Evolutionary conservation across 1,284 basidiomycete genomes (phyloP), one percentile per base, ranked within the genome.

Genomic region (Apiotrichum sp.): DNA sequence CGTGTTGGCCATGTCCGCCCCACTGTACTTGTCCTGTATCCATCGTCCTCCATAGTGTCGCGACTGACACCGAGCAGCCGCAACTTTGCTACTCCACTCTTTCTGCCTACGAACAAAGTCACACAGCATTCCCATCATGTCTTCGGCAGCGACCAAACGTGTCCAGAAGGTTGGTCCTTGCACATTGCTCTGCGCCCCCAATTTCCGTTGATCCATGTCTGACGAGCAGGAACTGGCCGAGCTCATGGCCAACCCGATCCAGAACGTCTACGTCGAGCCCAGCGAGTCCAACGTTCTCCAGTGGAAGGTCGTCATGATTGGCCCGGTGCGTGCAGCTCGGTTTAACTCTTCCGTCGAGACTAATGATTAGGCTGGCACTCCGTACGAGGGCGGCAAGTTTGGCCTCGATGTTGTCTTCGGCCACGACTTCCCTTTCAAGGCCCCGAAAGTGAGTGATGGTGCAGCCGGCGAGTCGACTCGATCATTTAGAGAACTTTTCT

Each of bases 371-470:
- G 69, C 82, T 53, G 83, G 85, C 56, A 87, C 87, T 41, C 89
- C 90, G 0, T 95, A 93, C 80, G 86, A 85, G 70, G 84, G 83
- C 54, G 92, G 92, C 50, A 88, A 81, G 2, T 95, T 91, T 77
- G 79, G 82, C 58, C 86, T 92, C 73, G 83, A 78, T 44, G 75
- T 93, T 32, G 79, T 80, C 33, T 82, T 92, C 47, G 86, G 88
- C 1, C 70, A 81, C 22, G 87, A 86, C 72, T 95, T 87, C 68
- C 92, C 92, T 0, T 96, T 95, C 84, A 93, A 93, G 74, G 83
- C 89, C 3, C 89, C 89, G 41, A 80, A 80, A 49, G 89, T 91
- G 73, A 63, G 83, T 67, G 22, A 22, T 22, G 22, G 22, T 22
- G 22, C 22, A 22, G 22, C 22, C 22, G 22, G 22, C 22, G 22